phyloP scores from a whole-genome alignment of 148 eudicot species.

The Suaeda aralocaspica region DNA sequence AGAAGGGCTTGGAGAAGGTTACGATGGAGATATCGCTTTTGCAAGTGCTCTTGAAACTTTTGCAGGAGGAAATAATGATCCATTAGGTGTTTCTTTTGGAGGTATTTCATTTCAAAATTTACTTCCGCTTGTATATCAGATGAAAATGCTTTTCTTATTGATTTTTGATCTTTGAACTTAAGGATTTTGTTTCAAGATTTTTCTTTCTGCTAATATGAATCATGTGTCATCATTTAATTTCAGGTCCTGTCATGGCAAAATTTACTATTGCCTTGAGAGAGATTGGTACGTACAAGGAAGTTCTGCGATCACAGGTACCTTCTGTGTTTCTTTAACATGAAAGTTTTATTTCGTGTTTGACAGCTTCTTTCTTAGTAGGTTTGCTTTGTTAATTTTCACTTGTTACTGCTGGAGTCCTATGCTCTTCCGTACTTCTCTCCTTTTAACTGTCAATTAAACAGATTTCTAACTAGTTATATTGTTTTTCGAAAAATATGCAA shows the following conservation, averaged over 20 bases:
- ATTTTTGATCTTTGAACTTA: background rate
- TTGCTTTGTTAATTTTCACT: too few species aligned
- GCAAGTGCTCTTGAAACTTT: slow-evolving; percentile 73
- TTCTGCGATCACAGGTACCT: slow-evolving; percentile 73
- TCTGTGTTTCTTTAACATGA: background rate
- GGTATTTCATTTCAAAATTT: slow-evolving; percentile 38
- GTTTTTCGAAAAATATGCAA: too few species aligned
- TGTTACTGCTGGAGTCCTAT: too few species aligned
- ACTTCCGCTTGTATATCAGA: background rate
- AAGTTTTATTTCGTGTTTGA: background rate
- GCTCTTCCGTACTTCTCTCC: too few species aligned
- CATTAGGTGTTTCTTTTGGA: slow-evolving; percentile 68
- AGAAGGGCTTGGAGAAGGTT: slow-evolving; percentile 94
- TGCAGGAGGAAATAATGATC: slow-evolving; percentile 76
- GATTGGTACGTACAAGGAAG: slow-evolving; percentile 87
- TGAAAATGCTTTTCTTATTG: slow-evolving; percentile 4
- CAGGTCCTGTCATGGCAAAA: slow-evolving; percentile 87
- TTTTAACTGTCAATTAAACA: too few species aligned
- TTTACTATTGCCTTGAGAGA: slow-evolving; percentile 77
- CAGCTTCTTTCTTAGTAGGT: too few species aligned
- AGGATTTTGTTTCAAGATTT: slow-evolving; percentile 1
- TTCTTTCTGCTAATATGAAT: background rate
- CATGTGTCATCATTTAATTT: slow-evolving; percentile 9
- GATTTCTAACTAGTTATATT: too few species aligned
- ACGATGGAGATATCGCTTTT: slow-evolving; percentile 75